Percentiles rank a stretch among this genome's conserved stretches.
phyloP scores from a whole-genome alignment of 495 filamentous ascomycete genomes.

The Penicillium verhagenii region DNA sequence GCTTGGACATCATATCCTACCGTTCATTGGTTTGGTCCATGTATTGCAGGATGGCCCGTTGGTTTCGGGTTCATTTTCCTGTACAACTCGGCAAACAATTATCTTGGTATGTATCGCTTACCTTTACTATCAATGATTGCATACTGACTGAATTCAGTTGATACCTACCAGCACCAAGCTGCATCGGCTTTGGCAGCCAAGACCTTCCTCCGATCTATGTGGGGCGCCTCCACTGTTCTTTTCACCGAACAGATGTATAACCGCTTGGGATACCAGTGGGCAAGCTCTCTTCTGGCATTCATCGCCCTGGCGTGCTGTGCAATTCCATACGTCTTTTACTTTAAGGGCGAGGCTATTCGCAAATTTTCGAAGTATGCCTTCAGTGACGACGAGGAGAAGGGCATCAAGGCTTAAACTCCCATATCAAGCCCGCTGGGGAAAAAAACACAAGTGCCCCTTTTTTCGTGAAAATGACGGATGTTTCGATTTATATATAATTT shows the following conservation, averaged over 20 bases:
- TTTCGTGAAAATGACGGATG: not conserved
- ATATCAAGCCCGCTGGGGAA: no score
- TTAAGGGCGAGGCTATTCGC: conserved; percentile 67
- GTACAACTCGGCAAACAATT: conserved; percentile 84
- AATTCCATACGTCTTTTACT: conserved; percentile 77
- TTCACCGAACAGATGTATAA: conserved; percentile 83
- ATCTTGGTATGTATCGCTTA: conserved; percentile 46
- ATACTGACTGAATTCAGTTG: conserved; percentile 49
- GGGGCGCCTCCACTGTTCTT: conserved; percentile 71
- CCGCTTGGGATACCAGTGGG: conserved; percentile 73
- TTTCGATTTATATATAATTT: no score
- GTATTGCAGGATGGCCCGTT: conserved; percentile 70
- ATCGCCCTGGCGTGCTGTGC: conserved; percentile 69
- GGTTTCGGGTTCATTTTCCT: conserved; percentile 86
- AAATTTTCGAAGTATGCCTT: conserved; percentile 65
- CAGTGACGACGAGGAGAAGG: conserved; percentile 48
- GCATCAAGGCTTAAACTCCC: conserved; percentile 24
- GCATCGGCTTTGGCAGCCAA: conserved; percentile 83
- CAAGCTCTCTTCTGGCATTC: conserved; percentile 66
- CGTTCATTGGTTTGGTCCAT: conserved; percentile 68
- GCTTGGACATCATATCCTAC: conserved; percentile 72
- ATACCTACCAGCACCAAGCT: conserved; percentile 83
- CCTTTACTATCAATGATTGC: not conserved
- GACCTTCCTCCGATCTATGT: conserved; percentile 75
- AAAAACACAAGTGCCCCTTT: no score